phyloP scores from a whole-genome alignment of 768 basidiomycete genomes.

The Mycena polygramma region DNA sequence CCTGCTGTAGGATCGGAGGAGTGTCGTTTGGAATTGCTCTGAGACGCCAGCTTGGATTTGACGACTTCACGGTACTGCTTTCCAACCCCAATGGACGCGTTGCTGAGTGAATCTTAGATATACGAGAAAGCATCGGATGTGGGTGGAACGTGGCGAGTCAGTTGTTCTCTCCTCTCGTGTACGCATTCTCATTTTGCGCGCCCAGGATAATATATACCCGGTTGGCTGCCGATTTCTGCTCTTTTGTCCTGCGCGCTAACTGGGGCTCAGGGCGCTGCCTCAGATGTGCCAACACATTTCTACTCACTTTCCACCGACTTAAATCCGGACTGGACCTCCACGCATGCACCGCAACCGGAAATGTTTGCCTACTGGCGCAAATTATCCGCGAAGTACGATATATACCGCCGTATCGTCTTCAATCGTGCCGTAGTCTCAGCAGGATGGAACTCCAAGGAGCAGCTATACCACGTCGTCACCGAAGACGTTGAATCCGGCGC shows the following conservation, averaged over 20 bases:
- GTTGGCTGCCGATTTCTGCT: constrained; percentile 43
- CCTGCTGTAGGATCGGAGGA: constrained; percentile 13
- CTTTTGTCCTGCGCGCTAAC: not conserved
- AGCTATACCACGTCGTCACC: constrained; percentile 48
- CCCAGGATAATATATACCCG: constrained; percentile 68
- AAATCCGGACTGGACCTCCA: constrained; percentile 58
- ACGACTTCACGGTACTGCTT: constrained; percentile 20
- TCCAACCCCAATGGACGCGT: not conserved
- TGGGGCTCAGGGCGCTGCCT: constrained; percentile 52
- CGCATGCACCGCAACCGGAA: constrained; percentile 56
- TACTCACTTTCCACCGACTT: constrained; percentile 63
- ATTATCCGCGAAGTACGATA: constrained; percentile 56
- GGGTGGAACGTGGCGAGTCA: constrained; percentile 71
- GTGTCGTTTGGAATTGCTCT: constrained; percentile 27
- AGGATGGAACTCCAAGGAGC: constrained; percentile 55
- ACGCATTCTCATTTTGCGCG: not conserved
- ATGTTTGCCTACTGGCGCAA: constrained; percentile 58
- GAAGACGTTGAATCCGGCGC: constrained; percentile 48
- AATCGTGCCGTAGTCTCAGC: constrained; percentile 59
- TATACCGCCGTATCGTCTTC: constrained; percentile 57
- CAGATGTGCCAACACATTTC: constrained; percentile 57
- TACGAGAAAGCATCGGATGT: constrained; percentile 62
- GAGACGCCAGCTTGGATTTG: constrained; percentile 11
- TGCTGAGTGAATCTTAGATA: constrained; percentile 51
- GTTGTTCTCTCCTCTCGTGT: constrained; percentile 36